phyloP scores from a whole-genome alignment of 2,329 filamentous ascomycete genomes.

The Truncatella angustata region DNA sequence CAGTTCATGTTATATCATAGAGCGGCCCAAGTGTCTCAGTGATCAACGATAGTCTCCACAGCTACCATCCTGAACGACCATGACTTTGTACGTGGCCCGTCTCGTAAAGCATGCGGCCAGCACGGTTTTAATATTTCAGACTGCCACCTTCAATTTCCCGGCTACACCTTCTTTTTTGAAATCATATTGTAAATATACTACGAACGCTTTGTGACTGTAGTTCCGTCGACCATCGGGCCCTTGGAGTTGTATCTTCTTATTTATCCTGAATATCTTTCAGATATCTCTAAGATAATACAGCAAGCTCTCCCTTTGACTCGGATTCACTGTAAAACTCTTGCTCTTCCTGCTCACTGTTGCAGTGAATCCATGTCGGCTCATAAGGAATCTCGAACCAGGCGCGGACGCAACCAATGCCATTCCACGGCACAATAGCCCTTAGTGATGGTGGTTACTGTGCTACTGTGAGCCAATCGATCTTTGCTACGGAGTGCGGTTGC shows the following conservation, averaged over 20 bases:
- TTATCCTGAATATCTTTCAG: constrained; percentile 40
- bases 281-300: constrained; percentile 44
- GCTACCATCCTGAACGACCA: too few species aligned
- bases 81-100: too few species aligned
- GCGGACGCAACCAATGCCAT: constrained; percentile 38
- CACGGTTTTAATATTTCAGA: too few species aligned
- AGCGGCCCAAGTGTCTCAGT: too few species aligned
- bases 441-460: constrained; percentile 38
- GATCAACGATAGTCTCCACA: too few species aligned
- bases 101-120: too few species aligned
- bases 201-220: too few species aligned
- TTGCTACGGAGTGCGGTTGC: constrained; percentile 29
- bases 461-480: constrained; percentile 40
- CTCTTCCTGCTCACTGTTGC: constrained; percentile 41
- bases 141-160: too few species aligned
- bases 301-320: constrained; percentile 33
- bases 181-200: too few species aligned
- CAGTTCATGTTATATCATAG: too few species aligned
- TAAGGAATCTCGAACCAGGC: constrained; percentile 35
- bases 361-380: constrained; percentile 42
- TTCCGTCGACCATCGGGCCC: constrained; percentile 40
- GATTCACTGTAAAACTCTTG: constrained; percentile 37
- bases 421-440: constrained; percentile 42
- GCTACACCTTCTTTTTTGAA: too few species aligned
- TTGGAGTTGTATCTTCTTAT: constrained; percentile 43